Evolutionary conservation across 331 rosid species (phyloP), one percentile per base, ranked within the genome.

Genomic region (Acacia pycnantha): DNA sequence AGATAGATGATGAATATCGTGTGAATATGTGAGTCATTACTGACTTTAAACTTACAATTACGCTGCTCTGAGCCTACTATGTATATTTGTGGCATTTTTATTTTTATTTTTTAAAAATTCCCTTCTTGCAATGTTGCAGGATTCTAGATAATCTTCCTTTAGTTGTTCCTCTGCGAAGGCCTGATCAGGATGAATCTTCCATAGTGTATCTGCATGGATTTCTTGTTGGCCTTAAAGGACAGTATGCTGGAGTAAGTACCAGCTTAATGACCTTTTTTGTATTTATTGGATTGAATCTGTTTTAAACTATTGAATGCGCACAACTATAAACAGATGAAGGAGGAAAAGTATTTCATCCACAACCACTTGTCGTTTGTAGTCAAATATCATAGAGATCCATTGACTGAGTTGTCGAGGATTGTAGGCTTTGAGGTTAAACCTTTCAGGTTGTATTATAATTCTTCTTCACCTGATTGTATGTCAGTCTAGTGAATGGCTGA

Each of bases 381-480:
- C 68, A 96, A 94, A 89, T 87, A 77, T 89, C 99, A 96, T 77
- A 87, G 85, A 74, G 98, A 96, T 90, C 89, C 83, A 67, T 77
- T 89, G 79, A 94, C 93, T 31, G 94, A 94, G 79, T 79, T 71
- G 50, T 89, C 98, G 43, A 92, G 99, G 90, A 96, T 96, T 5
- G 99, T 96, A 4, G 98, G 97, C 85, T 96, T 96, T 87, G 99
- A 96, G 93, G 98, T 96, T 86, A 90, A 91, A 64, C 97, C 98
- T 62, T 96, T 88, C 94, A 96, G 98, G 99, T 96, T 61, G 50
- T 48, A 37, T 21, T 27, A 74, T 69, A 73, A 48, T 6, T 79
- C 6, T 81, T 79, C 77, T 19, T 82, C 31, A 26, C 33, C 33
- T 59, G 66, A 59, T 59, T 59, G 31, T 11, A 11, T 59, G 26